A percentile compares a stretch with the other conserved stretches of the same genome.
These are phyloP conservation scores for Calophaca sinica DNA, from an alignment of 306 rosid genomes.

Conservation along the genomic window DNA sequence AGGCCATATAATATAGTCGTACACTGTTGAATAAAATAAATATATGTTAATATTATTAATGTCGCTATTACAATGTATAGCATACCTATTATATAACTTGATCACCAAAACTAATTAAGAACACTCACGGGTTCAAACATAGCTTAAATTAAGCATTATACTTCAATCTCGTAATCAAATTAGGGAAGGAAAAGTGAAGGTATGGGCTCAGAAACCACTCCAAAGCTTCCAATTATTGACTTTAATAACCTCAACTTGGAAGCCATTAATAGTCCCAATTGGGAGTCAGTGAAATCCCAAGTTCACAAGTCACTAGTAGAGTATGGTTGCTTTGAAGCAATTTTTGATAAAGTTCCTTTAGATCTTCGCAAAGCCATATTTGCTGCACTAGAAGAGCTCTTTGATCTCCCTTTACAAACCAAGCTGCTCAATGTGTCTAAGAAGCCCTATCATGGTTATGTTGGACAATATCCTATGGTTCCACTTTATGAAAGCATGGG, in stretches of 20 bases:
- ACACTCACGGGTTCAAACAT: background rate
- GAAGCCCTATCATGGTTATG: constrained; percentile 74
- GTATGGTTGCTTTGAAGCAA: constrained; percentile 78
- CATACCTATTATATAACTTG: background rate
- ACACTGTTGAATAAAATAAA: background rate
- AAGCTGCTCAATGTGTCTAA: constrained; percentile 60
- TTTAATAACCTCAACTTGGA: constrained; percentile 49
- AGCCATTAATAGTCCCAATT: constrained; percentile 45
- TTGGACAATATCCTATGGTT: constrained; percentile 67
- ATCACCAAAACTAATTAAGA: background rate
- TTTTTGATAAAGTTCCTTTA: constrained; percentile 56
- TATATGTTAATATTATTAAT: constrained; percentile 10
- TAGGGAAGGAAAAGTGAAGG: constrained; percentile 15
- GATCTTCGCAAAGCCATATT: constrained; percentile 53
- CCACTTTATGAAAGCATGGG: constrained; percentile 79
- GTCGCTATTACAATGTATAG: background rate
- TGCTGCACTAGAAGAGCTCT: constrained; percentile 56
- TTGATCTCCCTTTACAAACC: constrained; percentile 73
- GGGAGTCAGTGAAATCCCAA: constrained; percentile 64
- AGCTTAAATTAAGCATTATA: background rate
- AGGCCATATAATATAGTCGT: no score
- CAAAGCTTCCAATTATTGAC: constrained; percentile 65
- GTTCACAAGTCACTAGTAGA: constrained; percentile 64
- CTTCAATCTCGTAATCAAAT: constrained; percentile 28
- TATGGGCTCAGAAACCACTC: constrained; percentile 62